Evolutionary conservation across 2,329 filamentous ascomycete species (phyloP).

Genomic region (Stagonosporopsis vannaccii): DNA sequence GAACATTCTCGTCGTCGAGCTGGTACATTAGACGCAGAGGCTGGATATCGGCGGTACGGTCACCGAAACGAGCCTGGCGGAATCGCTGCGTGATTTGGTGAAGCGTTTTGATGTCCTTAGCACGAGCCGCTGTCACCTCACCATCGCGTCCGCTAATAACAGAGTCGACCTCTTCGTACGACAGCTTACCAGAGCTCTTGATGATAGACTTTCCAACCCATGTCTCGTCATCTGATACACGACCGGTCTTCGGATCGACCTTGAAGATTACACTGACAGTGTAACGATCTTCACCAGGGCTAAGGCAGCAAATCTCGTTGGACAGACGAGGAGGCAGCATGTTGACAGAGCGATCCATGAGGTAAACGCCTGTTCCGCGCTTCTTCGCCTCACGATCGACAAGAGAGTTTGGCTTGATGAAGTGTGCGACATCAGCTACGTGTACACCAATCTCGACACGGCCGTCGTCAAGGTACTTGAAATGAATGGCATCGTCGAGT

Average conservation of each 20-base stretch:
- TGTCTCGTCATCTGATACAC: constrained; percentile 81
- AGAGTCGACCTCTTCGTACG: constrained; percentile 84
- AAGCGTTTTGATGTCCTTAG: constrained; percentile 81
- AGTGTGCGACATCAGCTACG: constrained; percentile 93
- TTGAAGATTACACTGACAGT: constrained; percentile 93
- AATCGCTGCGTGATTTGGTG: constrained; percentile 87
- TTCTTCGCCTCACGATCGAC: constrained; percentile 98
- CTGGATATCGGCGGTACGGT: constrained; percentile 79
- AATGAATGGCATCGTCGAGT: constrained; percentile 89
- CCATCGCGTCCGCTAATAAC: constrained; percentile 75
- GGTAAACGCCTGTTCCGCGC: constrained; percentile 92
- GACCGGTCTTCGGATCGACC: constrained; percentile 80
- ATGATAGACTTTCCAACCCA: constrained; percentile 96
- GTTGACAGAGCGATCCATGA: constrained; percentile 87
- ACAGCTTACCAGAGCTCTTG: constrained; percentile 86
- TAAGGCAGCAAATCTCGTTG: constrained; percentile 85
- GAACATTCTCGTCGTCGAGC: constrained; percentile 96
- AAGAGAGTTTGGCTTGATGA: constrained; percentile 93
- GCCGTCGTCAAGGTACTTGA: constrained; percentile 83
- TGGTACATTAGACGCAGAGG: constrained; percentile 90
- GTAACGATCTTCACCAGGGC: constrained; percentile 86
- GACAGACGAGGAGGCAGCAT: constrained; percentile 88
- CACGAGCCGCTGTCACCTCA: constrained; percentile 69
- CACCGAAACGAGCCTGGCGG: constrained; percentile 83
- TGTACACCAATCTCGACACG: constrained; percentile 95